Conservation (phyloP, 139 green algal genomes). For the Raphidocelis subcapitata region DNA sequence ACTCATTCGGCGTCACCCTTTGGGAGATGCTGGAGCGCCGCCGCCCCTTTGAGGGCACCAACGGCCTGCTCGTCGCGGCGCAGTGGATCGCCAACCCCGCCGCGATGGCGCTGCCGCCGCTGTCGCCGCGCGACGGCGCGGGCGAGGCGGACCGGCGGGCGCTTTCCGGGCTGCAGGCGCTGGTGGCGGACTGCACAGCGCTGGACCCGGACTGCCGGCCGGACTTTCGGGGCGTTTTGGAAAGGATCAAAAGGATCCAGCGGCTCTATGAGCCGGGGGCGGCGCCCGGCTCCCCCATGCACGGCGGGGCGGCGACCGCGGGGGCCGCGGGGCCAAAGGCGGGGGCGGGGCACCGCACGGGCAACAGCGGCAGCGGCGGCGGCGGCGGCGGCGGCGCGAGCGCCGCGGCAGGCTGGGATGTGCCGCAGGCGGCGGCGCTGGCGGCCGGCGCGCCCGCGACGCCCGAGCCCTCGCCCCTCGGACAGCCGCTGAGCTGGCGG, state of each 20-base stretch:
- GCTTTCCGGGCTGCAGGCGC: slow-evolving; percentile 15
- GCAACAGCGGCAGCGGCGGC: neutral
- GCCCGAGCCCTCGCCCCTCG: no score
- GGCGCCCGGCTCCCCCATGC: no score
- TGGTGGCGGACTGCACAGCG: slow-evolving; percentile 30
- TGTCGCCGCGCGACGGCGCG: slow-evolving; percentile 23
- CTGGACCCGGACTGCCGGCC: slow-evolving; percentile 18
- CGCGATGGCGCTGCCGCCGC: slow-evolving; percentile 31
- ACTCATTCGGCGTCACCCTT: slow-evolving; percentile 62
- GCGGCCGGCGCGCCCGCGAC: no score
- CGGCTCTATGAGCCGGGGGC: neutral
- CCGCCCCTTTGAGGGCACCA: slow-evolving; percentile 44
- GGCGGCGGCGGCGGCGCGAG: neutral
- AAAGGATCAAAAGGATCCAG: slow-evolving; percentile 5
- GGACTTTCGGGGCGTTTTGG: slow-evolving; percentile 5
- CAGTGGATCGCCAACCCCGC: slow-evolving; percentile 32
- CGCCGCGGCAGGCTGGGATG: no score
- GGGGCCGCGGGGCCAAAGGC: no score
- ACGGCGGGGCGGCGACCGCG: no score
- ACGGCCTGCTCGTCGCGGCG: slow-evolving; percentile 36
- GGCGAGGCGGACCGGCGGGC: neutral
- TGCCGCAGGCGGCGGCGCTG: no score
- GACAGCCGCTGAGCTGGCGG: no score
- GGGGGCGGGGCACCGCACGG: neutral
- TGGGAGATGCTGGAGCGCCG: slow-evolving; percentile 59